phyloP scores from a whole-genome alignment of 129 eudicot genomes.

The Calendula officinalis region DNA sequence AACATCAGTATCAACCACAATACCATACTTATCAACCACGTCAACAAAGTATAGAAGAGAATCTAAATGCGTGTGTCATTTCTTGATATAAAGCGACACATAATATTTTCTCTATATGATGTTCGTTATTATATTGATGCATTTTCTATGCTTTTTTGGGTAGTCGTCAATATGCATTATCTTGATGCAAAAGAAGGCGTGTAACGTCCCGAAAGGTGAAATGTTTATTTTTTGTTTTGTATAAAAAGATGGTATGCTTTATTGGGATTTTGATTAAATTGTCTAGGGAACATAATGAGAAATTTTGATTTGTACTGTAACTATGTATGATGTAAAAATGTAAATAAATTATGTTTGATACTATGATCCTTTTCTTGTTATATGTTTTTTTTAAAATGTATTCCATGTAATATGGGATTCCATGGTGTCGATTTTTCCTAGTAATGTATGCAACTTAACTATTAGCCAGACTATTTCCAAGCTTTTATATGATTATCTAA shows the following conservation, averaged over 20 bases:
- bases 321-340: conserved; percentile 21
- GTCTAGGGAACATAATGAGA: conserved; percentile 14
- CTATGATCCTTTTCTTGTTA: conserved; percentile 3
- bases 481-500: too few relatives aligned
- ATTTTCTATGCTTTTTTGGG: background rate
- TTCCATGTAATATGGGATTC: too few relatives aligned
- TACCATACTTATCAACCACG: conserved; percentile 19
- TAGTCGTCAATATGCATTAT: conserved; percentile 15
- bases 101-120: background rate
- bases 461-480: too few relatives aligned
- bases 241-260: conserved; percentile 22
- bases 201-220: conserved; percentile 7
- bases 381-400: too few relatives aligned
- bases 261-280: conserved; percentile 8
- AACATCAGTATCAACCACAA: background rate
- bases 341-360: conserved; percentile 29
- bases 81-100: background rate
- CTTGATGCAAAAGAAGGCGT: conserved; percentile 21
- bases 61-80: conserved; percentile 42
- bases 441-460: too few relatives aligned
- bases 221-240: conserved; percentile 8
- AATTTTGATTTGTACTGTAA: conserved; percentile 24
- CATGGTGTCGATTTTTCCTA: too few relatives aligned
- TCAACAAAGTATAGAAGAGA: conserved; percentile 39
- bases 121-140: background rate